Conservation (phyloP, 495 filamentous ascomycete genomes). For the Massariosphaeria phaeospora region DNA sequence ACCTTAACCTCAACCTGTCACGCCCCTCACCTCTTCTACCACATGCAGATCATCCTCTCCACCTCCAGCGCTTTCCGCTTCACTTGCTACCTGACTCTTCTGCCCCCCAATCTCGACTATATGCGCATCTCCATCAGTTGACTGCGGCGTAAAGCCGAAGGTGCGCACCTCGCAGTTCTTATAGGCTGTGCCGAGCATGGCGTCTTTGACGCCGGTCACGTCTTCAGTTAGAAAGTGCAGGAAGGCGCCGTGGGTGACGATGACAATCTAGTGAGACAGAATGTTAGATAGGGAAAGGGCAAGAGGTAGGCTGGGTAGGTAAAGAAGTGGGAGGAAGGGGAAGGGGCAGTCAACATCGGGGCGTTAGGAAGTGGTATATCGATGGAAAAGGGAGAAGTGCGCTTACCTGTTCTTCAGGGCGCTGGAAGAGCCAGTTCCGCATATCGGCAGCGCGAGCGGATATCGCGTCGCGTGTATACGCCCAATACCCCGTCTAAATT, state of each 20-base stretch:
- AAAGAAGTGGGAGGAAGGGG: too few relatives aligned
- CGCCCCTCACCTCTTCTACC: neutral
- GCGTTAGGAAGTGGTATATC: too few relatives aligned
- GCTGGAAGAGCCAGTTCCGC: conserved; percentile 7
- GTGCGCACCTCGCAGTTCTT: conserved; percentile 1
- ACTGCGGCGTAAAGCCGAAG: conserved; percentile 1
- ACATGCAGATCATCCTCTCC: conserved; percentile 1
- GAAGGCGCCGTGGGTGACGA: conserved; percentile 2
- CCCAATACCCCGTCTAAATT: conserved; percentile 5
- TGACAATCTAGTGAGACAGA: neutral
- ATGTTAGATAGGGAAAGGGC: neutral
- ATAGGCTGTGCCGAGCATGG: conserved; percentile 1
- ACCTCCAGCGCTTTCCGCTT: neutral
- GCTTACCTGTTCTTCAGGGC: neutral
- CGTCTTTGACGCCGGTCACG: neutral
- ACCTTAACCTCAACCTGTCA: too few relatives aligned
- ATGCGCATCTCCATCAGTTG: neutral
- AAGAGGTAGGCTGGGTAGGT: too few relatives aligned
- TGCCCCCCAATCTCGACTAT: neutral
- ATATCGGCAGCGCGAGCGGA: conserved; percentile 1
- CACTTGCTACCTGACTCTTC: neutral
- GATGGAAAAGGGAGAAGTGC: too few relatives aligned
- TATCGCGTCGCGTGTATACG: neutral
- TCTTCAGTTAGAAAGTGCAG: conserved; percentile 7
- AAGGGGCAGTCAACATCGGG: too few relatives aligned